phyloP scores from a whole-genome alignment of 176 grass and related monocot species.

The Cenchrus purpureus region DNA sequence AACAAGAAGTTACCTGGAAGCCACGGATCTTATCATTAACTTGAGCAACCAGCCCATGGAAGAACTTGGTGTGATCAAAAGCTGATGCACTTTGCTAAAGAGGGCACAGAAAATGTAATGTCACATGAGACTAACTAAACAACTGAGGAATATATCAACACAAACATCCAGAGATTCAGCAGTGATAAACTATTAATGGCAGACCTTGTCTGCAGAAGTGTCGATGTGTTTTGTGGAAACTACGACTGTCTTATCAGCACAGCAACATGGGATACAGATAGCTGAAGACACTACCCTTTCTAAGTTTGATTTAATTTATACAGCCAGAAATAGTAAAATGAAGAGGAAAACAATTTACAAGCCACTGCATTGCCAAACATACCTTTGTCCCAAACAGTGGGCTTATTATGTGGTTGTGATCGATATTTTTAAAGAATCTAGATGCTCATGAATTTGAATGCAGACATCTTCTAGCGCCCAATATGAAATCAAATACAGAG shows the following conservation, averaged over 20 bases:
- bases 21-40: conserved; percentile 67
- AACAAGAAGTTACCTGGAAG: conserved; percentile 64
- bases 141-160: neutral
- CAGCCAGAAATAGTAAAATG: neutral
- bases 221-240: neutral
- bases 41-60: conserved; percentile 65
- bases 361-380: neutral
- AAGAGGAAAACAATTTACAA: neutral
- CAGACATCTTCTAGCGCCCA: neutral
- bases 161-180: neutral
- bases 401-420: conserved; percentile 6
- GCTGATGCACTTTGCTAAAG: conserved; percentile 49
- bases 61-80: conserved; percentile 69
- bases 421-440: neutral
- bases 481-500: conserved; percentile 20
- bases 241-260: neutral
- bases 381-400: neutral
- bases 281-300: neutral
- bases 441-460: conserved; percentile 16
- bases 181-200: neutral
- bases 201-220: neutral
- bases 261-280: neutral
- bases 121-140: conserved; percentile 11
- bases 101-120: neutral
- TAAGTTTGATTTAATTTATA: neutral